Evolutionary conservation across 495 filamentous ascomycete genomes (phyloP).

Genomic region (Xylaria sp.): DNA sequence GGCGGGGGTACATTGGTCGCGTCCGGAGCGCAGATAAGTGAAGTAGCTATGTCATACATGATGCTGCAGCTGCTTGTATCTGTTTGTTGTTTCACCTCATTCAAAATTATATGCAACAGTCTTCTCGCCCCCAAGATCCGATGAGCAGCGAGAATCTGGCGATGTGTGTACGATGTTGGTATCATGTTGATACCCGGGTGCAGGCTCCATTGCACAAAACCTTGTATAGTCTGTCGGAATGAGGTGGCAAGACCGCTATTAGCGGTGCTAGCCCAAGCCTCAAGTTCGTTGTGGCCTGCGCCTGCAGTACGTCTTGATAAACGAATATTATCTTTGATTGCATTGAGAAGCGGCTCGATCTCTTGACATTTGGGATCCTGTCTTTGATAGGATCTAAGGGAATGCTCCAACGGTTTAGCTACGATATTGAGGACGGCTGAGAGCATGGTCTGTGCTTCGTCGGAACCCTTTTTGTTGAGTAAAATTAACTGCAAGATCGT

Average conservation of each 20-base stretch:
- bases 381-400: conserved; percentile 74
- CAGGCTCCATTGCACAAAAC: conserved; percentile 75
- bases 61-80: conserved; percentile 62
- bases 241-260: conserved; percentile 67
- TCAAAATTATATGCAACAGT: conserved; percentile 67
- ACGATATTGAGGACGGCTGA: conserved; percentile 82
- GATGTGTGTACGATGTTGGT: conserved; percentile 79
- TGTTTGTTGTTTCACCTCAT: conserved; percentile 67
- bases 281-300: conserved; percentile 74
- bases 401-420: conserved; percentile 76
- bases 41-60: conserved; percentile 75
- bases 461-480: conserved; percentile 75
- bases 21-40: conserved; percentile 76
- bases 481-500: conserved; percentile 80
- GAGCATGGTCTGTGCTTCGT: conserved; percentile 83
- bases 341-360: conserved; percentile 73
- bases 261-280: conserved; percentile 71
- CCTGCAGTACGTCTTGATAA: conserved; percentile 68
- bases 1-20: conserved; percentile 55
- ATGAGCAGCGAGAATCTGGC: conserved; percentile 69
- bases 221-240: conserved; percentile 69
- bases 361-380: conserved; percentile 71
- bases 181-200: conserved; percentile 67
- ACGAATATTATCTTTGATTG: conserved; percentile 71
- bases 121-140: conserved; percentile 73